Base-by-base conservation (phyloP, 768 basidiomycete genomes). In the Podaxis mareebaensis region DNA sequence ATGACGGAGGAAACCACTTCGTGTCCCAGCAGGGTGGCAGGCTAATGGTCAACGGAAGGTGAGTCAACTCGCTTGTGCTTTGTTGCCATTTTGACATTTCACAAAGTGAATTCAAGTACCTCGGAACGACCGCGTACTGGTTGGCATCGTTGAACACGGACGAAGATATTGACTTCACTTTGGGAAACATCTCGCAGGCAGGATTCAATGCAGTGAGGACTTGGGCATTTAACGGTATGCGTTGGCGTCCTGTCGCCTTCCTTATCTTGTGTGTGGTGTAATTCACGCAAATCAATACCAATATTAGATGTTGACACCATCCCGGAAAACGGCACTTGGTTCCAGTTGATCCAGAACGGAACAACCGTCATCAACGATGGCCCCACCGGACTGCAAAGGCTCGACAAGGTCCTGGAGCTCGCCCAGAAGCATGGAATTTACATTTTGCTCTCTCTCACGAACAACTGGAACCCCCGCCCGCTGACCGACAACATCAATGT, bases 151-250 rank as follows among this genome's bases (percentile, higher is more conserved):
- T 91, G 38, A 87, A 88, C 63, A 71, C 70, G 11, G 81, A 79
- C 28, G 64, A 78, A 49, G 89, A 91, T 67, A 85, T 91, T 51
- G 77, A 82, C 70, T 68, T 76, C 53, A 86, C 87, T 3, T 71
- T 91, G 39, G 79, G 77, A 2, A 85, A 83, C 64, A 88, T 91
- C 60, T 81, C 83, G 12, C 78, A 80, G 2, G 71, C 77, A 12
- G 85, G 85, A 7, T 79, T 87, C 66, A 84, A 76, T 42, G 87
- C 87, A 22, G 82, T 90, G 30, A 79, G 89, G 46, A 77, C 84
- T 3, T 91, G 90, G 90, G 90, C 82, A 17, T 91, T 90, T 72
- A 90, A 90, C 73, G 89, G 88, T 83, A 44, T 38, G 61, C 40
- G 70, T 65, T 54, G 40, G 61, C 58, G 58, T 36, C 26, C 28